phyloP scores from a whole-genome alignment of 176 grass and related monocot species.

The Cymbopogon citratus region DNA sequence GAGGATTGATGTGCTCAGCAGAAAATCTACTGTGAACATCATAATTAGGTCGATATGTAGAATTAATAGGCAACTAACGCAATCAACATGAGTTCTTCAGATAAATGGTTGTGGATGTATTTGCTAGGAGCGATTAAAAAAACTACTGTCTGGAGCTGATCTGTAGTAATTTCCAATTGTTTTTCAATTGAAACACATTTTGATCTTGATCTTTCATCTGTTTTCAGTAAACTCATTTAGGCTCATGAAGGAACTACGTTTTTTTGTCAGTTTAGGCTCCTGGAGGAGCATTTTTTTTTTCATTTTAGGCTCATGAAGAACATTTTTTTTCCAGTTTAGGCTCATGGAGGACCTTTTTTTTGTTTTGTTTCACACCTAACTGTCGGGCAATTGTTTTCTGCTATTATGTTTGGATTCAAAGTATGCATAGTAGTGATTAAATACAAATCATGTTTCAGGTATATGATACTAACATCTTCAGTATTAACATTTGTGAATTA shows the following conservation, averaged over 20 bases:
- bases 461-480: no score
- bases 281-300: no score
- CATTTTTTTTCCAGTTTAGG: no score
- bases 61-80: background rate
- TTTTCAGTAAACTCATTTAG: no score
- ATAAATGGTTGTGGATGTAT: background rate
- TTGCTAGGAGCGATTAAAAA: background rate
- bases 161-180: background rate
- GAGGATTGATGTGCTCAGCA: background rate
- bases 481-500: no score
- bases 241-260: no score
- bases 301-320: no score
- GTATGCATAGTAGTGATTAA: constrained; percentile 1
- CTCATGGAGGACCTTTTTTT: no score
- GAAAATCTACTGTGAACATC: background rate
- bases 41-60: background rate
- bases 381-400: background rate
- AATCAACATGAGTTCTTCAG: background rate
- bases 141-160: background rate
- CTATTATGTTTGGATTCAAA: constrained; percentile 2
- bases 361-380: no score
- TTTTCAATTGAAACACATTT: background rate
- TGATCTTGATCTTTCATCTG: no score
- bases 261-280: no score
- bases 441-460: constrained; percentile 37